Percentiles rank a stretch among this genome's conserved stretches.
These are phyloP conservation scores for Sugiyamaella paludigena DNA, from an alignment of 1,139 yeast species.

Conservation along the genomic window DNA sequence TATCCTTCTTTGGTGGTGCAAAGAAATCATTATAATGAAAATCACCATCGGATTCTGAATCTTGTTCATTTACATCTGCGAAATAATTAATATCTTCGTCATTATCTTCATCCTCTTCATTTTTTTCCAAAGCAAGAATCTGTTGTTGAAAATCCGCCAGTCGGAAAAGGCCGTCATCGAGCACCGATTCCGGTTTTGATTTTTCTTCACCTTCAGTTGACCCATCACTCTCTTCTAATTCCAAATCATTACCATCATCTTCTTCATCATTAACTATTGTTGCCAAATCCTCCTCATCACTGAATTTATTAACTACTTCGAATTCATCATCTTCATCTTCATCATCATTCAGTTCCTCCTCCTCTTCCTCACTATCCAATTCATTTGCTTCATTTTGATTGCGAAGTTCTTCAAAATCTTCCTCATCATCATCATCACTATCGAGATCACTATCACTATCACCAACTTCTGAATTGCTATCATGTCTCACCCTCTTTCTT, in stretches of 20 bases:
- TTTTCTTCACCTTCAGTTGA: constrained; percentile 31
- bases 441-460: constrained; percentile 6
- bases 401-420: constrained; percentile 19
- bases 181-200: constrained; percentile 46
- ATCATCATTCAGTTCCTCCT: constrained; percentile 15
- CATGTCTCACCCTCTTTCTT: constrained; percentile 21
- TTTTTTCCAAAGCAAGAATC: constrained; percentile 64
- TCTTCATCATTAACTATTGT: constrained; percentile 17
- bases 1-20: constrained; percentile 30
- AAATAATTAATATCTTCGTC: constrained; percentile 73
- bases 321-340: constrained; percentile 22
- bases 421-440: constrained; percentile 15
- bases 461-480: constrained; percentile 19
- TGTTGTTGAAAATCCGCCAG: constrained; percentile 84
- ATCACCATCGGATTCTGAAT: constrained; percentile 34
- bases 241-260: constrained; percentile 19
- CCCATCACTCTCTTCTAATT: constrained; percentile 24
- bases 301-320: constrained; percentile 18
- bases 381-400: constrained; percentile 2
- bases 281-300: constrained; percentile 16
- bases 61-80: constrained; percentile 57
- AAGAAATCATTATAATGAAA: constrained; percentile 42
- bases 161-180: constrained; percentile 82
- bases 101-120: constrained; percentile 45
- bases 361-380: constrained; percentile 7